Base-by-base conservation (phyloP, 2,329 filamentous ascomycete genomes). In the Phialophora verrucosa region DNA sequence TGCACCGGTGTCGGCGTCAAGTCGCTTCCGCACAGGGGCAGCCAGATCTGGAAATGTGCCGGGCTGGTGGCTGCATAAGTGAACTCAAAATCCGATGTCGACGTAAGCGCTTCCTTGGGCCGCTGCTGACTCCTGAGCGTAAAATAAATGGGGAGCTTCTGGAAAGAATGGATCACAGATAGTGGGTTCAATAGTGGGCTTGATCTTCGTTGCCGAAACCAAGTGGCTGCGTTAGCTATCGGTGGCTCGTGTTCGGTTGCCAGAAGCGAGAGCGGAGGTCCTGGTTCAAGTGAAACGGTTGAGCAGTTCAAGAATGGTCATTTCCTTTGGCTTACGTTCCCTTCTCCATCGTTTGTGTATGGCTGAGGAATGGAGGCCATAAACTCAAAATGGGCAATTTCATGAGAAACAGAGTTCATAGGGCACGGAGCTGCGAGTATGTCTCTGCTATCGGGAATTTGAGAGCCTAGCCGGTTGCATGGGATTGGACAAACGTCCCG, bases 141-240 rank as follows among this genome's bases (percentile, higher is more conserved):
- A 29, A 58, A 57, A 57, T 27, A 42, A 42, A 42, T 23, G 61
- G 38, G 51, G 38, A 6, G 29, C 56, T 64, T 64, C 62, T 64
- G 62, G 62, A 64, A 64, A 49, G 62, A 64, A 64, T 64, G 62
- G 62, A 64, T 64, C 55, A 57, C 25, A 53, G 27, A 49, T 14
- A 11, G 49, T 47, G 50, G 59, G 59, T 47, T 44, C 35, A 32
- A 62, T 32, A 62, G 51, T 55, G 59, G 59, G 38, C 59, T 62
- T 55, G 59, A 61, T 61, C 59, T 61, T 61, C 59, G 32, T 51
- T 61, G 59, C 49, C 59, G 27, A 29, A 38, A 27, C 44, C 47
- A 31, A 35, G 47, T 53, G 59, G 59, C 59, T 61, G 59, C 59
- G 49, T 53, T 61, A 61, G 59, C 23, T 20, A 44, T 38, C 27